phyloP scores from a whole-genome alignment of 2,329 filamentous ascomycete species.

The Nemania sp. region DNA sequence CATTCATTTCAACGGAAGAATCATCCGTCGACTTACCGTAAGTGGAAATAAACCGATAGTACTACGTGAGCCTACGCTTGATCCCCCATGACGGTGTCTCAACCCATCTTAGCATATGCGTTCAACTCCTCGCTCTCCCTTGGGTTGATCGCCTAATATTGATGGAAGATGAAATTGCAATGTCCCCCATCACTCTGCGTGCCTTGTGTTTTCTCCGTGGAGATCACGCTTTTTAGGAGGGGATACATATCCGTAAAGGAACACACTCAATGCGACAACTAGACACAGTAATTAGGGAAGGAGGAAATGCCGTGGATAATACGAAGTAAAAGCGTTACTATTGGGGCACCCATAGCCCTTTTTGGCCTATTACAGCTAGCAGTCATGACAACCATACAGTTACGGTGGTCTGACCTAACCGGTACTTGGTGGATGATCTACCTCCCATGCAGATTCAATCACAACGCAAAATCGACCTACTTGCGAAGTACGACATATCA shows the following conservation, averaged over 20 bases:
- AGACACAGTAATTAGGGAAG: too few relatives aligned
- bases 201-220: constrained; percentile 53
- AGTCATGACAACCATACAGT: too few relatives aligned
- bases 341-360: too few relatives aligned
- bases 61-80: neutral
- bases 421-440: too few relatives aligned
- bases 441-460: too few relatives aligned
- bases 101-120: constrained; percentile 61
- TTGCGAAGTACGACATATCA: too few relatives aligned
- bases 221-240: constrained; percentile 51
- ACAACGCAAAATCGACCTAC: too few relatives aligned
- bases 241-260: constrained; percentile 49
- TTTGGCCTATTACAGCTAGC: too few relatives aligned
- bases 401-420: too few relatives aligned
- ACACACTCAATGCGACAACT: too few relatives aligned
- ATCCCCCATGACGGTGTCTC: constrained; percentile 1
- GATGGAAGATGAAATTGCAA: constrained; percentile 52
- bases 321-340: too few relatives aligned
- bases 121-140: constrained; percentile 51
- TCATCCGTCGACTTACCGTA: neutral
- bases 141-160: constrained; percentile 59
- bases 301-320: too few relatives aligned
- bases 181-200: constrained; percentile 56
- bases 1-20: neutral
- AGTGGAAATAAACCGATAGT: constrained; percentile 4